Evolutionary conservation across 768 basidiomycete genomes (phyloP), one percentile per base, ranked within the genome.

Genomic region (Kwoniella europaea): DNA sequence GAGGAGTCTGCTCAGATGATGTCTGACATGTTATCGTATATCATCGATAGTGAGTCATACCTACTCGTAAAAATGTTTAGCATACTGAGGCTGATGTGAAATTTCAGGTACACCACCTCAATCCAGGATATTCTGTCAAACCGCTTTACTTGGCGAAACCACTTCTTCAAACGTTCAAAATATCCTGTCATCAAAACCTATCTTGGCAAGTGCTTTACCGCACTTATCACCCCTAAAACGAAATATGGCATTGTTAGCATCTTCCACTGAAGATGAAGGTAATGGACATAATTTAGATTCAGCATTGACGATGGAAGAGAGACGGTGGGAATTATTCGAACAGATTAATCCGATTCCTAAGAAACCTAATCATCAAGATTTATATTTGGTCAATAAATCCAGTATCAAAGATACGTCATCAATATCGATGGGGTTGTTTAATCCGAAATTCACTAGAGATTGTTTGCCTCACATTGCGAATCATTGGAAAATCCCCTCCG

Each of bases 281-380:
- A 58, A 20, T 15, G 13, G 57, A 59, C 56, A 60, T 29, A 4
- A 10, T 29, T 10, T 43, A 6, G 77, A 76, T 29, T 24, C 63
- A 6, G 64, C 57, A 1, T n/a, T 74, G 3, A 18, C 67, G 1
- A 71, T 79, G 29, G 80, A 81, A 29, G 80, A 81, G 41, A 62
- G 78, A 20, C 73, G 70, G 20, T 81, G 80, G 80, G 80, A 81
- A 63, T 29, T 76, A 61, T 76, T 76, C 27, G 78, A 81, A 44
- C 70, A 78, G 15, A 70, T 81, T 59, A 62, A 50, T 2, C 80
- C 80, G 2, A 20, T 53, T 20, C 65, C 71, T 7, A 43, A 46
- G 12, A 12, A 24, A 24, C 65, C 54, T 18, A 22, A 57, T 15
- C 74, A 76, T 54, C 67, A 65, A 13, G 67, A 80, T 41, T 66